Evolutionary conservation across 768 basidiomycete species (phyloP).

Genomic region (Boletus patriciae): DNA sequence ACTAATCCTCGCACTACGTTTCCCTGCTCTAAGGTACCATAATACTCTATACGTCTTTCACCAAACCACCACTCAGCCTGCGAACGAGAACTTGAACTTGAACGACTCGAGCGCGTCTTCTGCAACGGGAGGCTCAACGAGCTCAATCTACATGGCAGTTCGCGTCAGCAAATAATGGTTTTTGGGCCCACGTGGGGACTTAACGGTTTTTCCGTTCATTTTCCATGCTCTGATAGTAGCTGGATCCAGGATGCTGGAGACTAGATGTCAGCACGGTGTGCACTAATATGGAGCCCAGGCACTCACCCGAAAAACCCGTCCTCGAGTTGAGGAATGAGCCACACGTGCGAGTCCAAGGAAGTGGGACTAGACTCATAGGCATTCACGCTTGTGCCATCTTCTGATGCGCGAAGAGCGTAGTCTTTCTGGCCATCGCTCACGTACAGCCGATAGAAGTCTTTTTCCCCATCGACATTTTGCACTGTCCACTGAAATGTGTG

Average conservation of each 20-base stretch:
- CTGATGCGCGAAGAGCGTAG: background rate
- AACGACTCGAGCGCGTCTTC: background rate
- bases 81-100: constrained; percentile 8
- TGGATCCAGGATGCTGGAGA: background rate
- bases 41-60: background rate
- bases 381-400: constrained; percentile 1
- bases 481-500: constrained; percentile 2
- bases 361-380: background rate
- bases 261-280: background rate
- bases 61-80: background rate
- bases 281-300: background rate
- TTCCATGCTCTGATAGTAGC: background rate
- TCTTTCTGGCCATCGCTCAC: background rate
- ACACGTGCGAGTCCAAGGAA: constrained; percentile 3
- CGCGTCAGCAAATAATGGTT: background rate
- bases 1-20: too few species aligned
- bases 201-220: background rate
- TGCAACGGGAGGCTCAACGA: background rate
- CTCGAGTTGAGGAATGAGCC: background rate
- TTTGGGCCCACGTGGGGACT: background rate
- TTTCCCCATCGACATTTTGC: constrained; percentile 1
- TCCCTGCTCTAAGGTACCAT: too few species aligned
- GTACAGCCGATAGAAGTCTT: constrained; percentile 1
- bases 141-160: background rate
- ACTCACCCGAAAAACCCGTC: background rate